These are phyloP conservation scores for Sungouiella thailandica DNA, from an alignment of 805 yeast species.

Conservation along the genomic window DNA sequence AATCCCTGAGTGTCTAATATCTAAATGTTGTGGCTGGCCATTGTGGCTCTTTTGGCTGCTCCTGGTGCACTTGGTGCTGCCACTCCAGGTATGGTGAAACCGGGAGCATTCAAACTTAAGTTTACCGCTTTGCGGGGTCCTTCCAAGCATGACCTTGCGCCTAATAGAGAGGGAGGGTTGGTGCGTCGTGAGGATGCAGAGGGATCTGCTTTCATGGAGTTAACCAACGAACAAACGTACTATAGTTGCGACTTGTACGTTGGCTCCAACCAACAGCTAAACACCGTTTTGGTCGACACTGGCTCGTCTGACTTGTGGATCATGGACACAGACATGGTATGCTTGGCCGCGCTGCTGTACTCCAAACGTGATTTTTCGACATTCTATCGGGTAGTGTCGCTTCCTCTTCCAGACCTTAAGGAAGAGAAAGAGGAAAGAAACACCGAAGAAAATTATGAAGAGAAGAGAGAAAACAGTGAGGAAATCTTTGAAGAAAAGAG, in stretches of 20 bases:
- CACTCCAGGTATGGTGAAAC: too few species aligned
- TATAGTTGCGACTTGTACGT: slow-evolving; percentile 1
- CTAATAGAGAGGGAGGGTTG: slow-evolving; percentile 2
- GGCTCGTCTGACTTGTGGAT: slow-evolving; percentile 43
- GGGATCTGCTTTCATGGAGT: background rate
- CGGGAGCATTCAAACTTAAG: slow-evolving; percentile 1
- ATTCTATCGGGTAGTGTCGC: background rate
- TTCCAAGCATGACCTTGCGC: slow-evolving; percentile 3
- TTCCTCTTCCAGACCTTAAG: too few species aligned
- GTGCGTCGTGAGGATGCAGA: slow-evolving; percentile 3
- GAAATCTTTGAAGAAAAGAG: background rate
- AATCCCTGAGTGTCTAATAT: too few species aligned
- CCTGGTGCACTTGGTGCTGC: too few species aligned
- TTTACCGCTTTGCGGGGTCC: slow-evolving; percentile 4
- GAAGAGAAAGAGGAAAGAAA: too few species aligned
- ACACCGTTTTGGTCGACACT: slow-evolving; percentile 34
- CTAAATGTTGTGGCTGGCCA: too few species aligned
- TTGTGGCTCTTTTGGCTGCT: too few species aligned
- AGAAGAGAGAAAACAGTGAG: too few species aligned
- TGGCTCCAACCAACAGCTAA: slow-evolving; percentile 26
- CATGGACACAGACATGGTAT: slow-evolving; percentile 17
- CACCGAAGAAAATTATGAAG: too few species aligned
- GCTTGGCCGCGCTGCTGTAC: background rate
- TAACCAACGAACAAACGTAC: slow-evolving; percentile 2
- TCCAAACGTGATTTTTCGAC: background rate